Percentiles rank a stretch among this genome's conserved stretches.
Evolutionary conservation across 768 basidiomycete genomes (phyloP).

Genomic region (Boletus eberwhitei): DNA sequence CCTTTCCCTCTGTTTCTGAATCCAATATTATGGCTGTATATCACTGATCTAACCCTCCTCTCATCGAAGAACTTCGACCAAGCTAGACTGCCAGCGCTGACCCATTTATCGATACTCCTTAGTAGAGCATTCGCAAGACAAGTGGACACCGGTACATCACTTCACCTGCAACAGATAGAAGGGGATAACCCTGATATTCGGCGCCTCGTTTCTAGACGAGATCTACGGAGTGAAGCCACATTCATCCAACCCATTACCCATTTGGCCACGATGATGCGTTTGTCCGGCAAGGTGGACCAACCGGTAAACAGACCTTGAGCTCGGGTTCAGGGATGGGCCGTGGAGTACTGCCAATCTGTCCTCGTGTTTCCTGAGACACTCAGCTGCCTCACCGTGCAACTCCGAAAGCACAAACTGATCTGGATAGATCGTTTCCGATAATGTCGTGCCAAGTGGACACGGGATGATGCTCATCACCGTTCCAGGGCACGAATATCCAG

Average conservation of each 20-base stretch:
- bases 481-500: background rate
- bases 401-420: background rate
- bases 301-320: background rate
- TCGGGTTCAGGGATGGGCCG: slow-evolving; percentile 14
- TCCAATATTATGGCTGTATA: too few relatives aligned
- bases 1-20: background rate
- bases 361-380: background rate
- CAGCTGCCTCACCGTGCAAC: background rate
- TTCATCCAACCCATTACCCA: background rate
- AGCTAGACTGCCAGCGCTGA: background rate
- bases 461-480: background rate
- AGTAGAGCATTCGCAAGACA: background rate
- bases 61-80: background rate
- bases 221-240: slow-evolving; percentile 25
- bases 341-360: background rate
- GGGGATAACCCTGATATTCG: slow-evolving; percentile 48
- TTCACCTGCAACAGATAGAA: slow-evolving; percentile 24
- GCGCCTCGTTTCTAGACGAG: slow-evolving; percentile 47
- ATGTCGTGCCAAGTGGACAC: background rate
- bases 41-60: background rate
- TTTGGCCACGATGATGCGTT: slow-evolving; percentile 10
- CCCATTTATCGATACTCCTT: background rate
- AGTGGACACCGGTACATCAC: background rate
- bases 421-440: background rate
- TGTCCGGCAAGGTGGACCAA: slow-evolving; percentile 34